Evolutionary conservation across 805 yeast species (phyloP).

Genomic region (Lipomyces mesembrius): DNA sequence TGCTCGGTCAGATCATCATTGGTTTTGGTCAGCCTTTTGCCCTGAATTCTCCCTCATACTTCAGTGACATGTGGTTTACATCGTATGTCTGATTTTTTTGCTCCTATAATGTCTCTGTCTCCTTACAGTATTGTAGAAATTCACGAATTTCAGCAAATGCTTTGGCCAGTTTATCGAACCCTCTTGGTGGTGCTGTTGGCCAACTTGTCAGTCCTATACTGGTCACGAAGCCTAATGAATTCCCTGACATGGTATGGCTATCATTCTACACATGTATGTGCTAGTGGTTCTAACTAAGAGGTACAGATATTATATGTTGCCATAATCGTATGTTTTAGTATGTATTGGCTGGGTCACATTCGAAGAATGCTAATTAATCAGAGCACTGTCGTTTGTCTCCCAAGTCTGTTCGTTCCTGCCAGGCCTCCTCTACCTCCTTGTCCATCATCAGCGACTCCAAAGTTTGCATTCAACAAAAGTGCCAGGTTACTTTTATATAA

Average conservation of each 20-base stretch:
- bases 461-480: conserved; percentile 39
- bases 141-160: conserved; percentile 48
- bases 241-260: conserved; percentile 37
- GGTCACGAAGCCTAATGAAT: conserved; percentile 38
- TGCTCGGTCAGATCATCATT: conserved; percentile 46
- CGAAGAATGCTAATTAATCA: background rate
- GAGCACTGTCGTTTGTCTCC: conserved; percentile 29
- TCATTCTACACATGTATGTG: background rate
- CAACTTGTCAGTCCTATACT: conserved; percentile 45
- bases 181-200: conserved; percentile 46
- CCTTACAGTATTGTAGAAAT: conserved; percentile 11
- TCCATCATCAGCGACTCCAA: conserved; percentile 43
- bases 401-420: conserved; percentile 39
- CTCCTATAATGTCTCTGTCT: background rate
- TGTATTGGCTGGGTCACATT: no score
- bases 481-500: conserved; percentile 32
- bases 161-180: conserved; percentile 45
- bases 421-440: conserved; percentile 44
- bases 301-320: conserved; percentile 17
- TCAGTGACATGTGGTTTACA: conserved; percentile 45
- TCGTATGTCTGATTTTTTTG: conserved; percentile 17
- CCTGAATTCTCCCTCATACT: conserved; percentile 43
- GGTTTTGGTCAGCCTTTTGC: conserved; percentile 47
- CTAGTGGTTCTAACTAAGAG: background rate
- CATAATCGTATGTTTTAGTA: conserved; percentile 14